Base-by-base conservation (phyloP, 192 early-diverging fungal species). In the Linnemannia zychae region DNA sequence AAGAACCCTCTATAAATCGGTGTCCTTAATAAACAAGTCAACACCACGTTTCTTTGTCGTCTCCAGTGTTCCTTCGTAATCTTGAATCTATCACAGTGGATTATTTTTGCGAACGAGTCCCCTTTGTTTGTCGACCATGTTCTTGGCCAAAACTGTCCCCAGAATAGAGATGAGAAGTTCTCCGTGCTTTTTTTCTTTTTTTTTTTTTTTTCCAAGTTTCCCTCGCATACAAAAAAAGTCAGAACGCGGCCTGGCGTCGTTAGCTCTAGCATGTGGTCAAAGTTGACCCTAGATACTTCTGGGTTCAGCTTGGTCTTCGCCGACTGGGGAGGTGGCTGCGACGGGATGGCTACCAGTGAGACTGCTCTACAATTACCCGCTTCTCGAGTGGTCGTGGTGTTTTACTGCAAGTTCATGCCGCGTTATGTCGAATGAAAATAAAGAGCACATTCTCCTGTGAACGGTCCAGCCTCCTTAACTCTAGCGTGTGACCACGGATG, bases 181-280 rank as follows among this genome's bases (percentile, higher is more conserved):
- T n/a, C n/a, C n/a, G n/a, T n/a, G n/a, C n/a, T n/a, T n/a, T n/a
- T n/a, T n/a, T n/a, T n/a, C n/a, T n/a, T n/a, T n/a, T n/a, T n/a
- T n/a, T n/a, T n/a, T n/a, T n/a, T n/a, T n/a, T n/a, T n/a, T n/a
- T n/a, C n/a, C n/a, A n/a, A n/a, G n/a, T n/a, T n/a, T n/a, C n/a
- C n/a, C n/a, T n/a, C n/a, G 46, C 46, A 47, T 47, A 12, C 46
- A 47, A 47, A 47, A 47, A 47, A 7, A 47, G 57, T 60, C 66
- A n/a, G n/a, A 69, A 69, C 18, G 67, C 67, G 37, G 17, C 67
- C 38, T 40, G 67, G 37, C 67, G 37, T 20, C 67, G 37, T 69
- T 69, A 40, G 67, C 67, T 69, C 67, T 40, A 69, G 67, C 67
- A 37, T 69, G 67, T 69, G 67, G 20, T 69, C 67, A 40, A n/a